Evolutionary conservation across 371 early-diverging fungal species (phyloP), one percentile per base, ranked within the genome.

Genomic region (Lichtheimia hyalospora): DNA sequence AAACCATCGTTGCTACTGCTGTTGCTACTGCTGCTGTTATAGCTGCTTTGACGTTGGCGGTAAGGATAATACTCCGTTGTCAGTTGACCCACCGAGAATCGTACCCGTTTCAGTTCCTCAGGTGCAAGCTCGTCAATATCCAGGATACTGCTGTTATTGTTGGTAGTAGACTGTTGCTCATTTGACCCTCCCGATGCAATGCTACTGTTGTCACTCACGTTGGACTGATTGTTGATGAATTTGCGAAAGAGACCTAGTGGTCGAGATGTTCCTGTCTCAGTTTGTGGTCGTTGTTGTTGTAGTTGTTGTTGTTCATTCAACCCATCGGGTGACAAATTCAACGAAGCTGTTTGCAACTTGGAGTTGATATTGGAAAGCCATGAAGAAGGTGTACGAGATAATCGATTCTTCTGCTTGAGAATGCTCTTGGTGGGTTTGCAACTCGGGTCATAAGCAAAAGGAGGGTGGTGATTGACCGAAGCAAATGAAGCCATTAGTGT

Each of bases 61-160:
- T 71, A 61, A 57, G 76, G 54, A 60, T 58, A 58, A 24, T 82
- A 82, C 61, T 86, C 87, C 10, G 79, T 82, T 0, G 82, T 79
- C 52, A 86, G 61, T 48, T 80, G 63, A 39, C 66, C 69, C 1
- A 84, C 82, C 1, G 87, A 81, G 61, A 86, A 86, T 25, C 82
- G 76, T 0, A 86, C 87, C 39, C 85, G 73, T 65, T 81, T 81
- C 23, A 79, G 62, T 12, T 72, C 68, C 49, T 70, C 68, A 12
- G 76, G 68, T 5, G 56, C 49, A 13, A 79, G 59, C 28, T 76
- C 75, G 43, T 72, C 67, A 3, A 16, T 52, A 25, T 60, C 34
- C 14, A 28, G 34, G 54, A 25, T 34, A 23, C 52, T 49, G 28
- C 49, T 63, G 18, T 14, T 24, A 25, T 15, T 24, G 18, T 15